A percentile compares a stretch with the other conserved stretches of the same genome.
Evolutionary conservation across 257 asterid species (phyloP).

Genomic region (Marsdenia floribunda): DNA sequence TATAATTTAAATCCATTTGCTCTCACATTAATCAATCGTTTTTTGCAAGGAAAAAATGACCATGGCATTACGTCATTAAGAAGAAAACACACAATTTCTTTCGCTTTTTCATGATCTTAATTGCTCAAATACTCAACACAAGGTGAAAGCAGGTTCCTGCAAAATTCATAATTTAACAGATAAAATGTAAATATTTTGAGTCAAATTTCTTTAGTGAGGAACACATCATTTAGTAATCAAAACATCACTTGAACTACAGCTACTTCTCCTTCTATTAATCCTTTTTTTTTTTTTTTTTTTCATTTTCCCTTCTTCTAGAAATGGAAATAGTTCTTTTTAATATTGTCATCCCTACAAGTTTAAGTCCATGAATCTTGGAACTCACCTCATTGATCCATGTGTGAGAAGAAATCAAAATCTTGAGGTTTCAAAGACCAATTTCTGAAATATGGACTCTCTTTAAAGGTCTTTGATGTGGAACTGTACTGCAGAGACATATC

Average conservation of each 20-base stretch:
- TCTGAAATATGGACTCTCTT: constrained; percentile 54
- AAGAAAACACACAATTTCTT: neutral
- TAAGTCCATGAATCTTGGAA: constrained; percentile 1
- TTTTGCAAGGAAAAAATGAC: neutral
- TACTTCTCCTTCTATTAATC: neutral
- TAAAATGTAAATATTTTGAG: neutral
- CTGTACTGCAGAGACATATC: constrained; percentile 46
- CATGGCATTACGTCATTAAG: neutral
- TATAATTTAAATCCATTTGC: neutral
- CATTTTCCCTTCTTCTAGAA: no score
- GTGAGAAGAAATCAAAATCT: constrained; percentile 50
- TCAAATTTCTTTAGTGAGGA: neutral
- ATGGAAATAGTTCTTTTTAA: neutral
- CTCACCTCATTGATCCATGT: constrained; percentile 21
- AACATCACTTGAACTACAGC: neutral
- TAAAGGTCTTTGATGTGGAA: constrained; percentile 58
- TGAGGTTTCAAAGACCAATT: constrained; percentile 75
- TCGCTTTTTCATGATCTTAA: neutral
- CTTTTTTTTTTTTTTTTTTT: neutral
- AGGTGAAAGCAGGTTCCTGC: constrained; percentile 4
- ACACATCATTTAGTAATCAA: neutral
- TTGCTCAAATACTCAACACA: neutral
- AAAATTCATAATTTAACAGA: neutral
- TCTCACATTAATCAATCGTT: neutral
- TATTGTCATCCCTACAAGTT: neutral